A percentile compares a stretch with the other conserved stretches of the same genome.
Conservation (phyloP, 2,329 filamentous ascomycete genomes). For the Aspergillus quadrilineatus region DNA sequence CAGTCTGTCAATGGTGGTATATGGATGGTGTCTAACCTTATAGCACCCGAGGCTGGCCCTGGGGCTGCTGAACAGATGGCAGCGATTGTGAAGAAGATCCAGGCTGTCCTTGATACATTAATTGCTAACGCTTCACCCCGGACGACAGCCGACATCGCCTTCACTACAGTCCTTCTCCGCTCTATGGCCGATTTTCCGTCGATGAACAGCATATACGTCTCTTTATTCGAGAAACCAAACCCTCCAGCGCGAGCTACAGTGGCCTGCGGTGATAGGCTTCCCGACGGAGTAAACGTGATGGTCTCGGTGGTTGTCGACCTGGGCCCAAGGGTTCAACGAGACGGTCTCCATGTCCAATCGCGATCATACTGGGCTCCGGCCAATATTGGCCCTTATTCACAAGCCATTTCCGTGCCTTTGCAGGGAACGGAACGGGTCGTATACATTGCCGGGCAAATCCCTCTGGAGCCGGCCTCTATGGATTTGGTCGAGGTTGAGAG, state of each 20-base stretch:
- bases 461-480: conserved; percentile 81
- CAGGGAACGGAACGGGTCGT: conserved; percentile 46
- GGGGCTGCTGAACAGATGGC: conserved; percentile 44
- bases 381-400: conserved; percentile 96
- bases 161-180: conserved; percentile 66
- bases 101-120: conserved; percentile 26
- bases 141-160: conserved; percentile 44
- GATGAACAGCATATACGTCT: conserved; percentile 74
- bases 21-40: conserved; percentile 40
- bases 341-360: conserved; percentile 82
- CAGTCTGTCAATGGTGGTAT: conserved; percentile 25
- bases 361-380: conserved; percentile 96
- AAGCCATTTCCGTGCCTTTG: conserved; percentile 61
- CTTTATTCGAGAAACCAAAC: conserved; percentile 72
- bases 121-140: conserved; percentile 2
- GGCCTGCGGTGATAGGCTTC: conserved; percentile 68
- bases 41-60: conserved; percentile 39
- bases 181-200: conserved; percentile 75
- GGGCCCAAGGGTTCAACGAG: conserved; percentile 31
- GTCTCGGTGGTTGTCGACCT: conserved; percentile 53
- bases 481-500: conserved; percentile 33
- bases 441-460: conserved; percentile 86
- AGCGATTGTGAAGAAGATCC: conserved; percentile 21
- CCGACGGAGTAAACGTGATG: conserved; percentile 60
- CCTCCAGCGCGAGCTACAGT: conserved; percentile 84